Evolutionary conservation across 2,329 filamentous ascomycete species (phyloP), one percentile per base, ranked within the genome.

Genomic region (Ceratocystis smalleyi): DNA sequence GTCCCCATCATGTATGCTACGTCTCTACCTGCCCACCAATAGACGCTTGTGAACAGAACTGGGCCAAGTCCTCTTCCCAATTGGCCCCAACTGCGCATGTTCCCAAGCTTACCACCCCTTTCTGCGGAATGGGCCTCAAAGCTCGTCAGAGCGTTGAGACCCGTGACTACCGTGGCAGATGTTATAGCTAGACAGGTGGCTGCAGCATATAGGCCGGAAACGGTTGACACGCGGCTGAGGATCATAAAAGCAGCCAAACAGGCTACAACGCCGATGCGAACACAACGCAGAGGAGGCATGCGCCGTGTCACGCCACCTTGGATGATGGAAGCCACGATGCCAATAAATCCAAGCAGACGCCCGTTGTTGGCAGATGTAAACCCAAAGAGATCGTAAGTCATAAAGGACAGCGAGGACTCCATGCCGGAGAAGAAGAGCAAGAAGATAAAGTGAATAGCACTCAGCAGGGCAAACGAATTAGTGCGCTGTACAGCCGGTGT

Each of bases 401-500:
- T 91, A 74, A 99, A 99, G 0, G 94, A 91, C 2, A 99, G 81
- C 0, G 91, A 96, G 74, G 96, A 97, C 73, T 99, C 94, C 87
- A 99, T 92, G 67, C 94, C 94, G 1, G 90, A 96, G 76, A 99
- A 99, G 75, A 96, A 96, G 12, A 99, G 84, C 66, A 99, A 84
- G 74, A 99, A 99, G 59, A 86, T 77, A 71, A 97, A 87, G 74
- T 99, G 94, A 0, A 89, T 85, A 1, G 86, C 76, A 72, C 96
- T 96, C 59, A 99, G 83, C 12, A 95, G 73, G 35, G 83, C 76
- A 69, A 94, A 90, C 2, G 87, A 90, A 75, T 97, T 97, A 2
- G 89, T 95, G 65, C 87, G 79, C 69, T 76, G 75, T 27, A 74
- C 66, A 1, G 69, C 10, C 35, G 35, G 62, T 24, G 69, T 68